Conservation (phyloP, 306 rosid species). For the Malus fusca region DNA sequence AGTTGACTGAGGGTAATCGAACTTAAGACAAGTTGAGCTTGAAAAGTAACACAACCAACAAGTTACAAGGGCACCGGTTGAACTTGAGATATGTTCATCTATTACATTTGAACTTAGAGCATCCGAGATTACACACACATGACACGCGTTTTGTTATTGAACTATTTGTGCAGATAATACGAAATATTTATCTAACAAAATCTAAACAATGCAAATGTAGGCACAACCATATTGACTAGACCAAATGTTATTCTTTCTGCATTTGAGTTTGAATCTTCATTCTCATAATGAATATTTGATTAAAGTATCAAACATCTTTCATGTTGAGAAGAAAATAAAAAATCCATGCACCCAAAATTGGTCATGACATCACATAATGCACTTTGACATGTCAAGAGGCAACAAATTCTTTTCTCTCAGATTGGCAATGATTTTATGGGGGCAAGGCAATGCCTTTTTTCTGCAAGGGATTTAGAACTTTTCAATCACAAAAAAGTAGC, state of each 20-base stretch:
- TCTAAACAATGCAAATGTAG: too few relatives aligned
- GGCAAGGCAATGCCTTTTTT: neutral
- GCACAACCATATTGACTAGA: too few relatives aligned
- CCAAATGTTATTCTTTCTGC: accelerated
- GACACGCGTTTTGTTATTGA: too few relatives aligned
- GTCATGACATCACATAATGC: neutral
- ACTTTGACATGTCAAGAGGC: neutral
- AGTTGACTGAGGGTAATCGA: neutral
- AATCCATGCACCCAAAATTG: neutral
- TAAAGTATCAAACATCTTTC: neutral
- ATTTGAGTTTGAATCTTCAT: neutral
- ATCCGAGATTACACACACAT: too few relatives aligned
- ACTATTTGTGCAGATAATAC: too few relatives aligned
- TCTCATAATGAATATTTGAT: neutral
- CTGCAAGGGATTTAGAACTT: neutral
- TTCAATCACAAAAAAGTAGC: neutral
- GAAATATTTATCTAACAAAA: too few relatives aligned
- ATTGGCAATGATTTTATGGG: neutral
- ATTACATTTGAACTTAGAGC: too few relatives aligned
- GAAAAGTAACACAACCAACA: neutral
- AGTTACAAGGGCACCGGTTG: neutral
- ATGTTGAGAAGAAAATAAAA: neutral
- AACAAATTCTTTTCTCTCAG: neutral
- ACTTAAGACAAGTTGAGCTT: neutral
- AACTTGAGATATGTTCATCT: neutral